Conservation (phyloP, 164 flowering plant genomes). For the Nymphaea thermarum region DNA sequence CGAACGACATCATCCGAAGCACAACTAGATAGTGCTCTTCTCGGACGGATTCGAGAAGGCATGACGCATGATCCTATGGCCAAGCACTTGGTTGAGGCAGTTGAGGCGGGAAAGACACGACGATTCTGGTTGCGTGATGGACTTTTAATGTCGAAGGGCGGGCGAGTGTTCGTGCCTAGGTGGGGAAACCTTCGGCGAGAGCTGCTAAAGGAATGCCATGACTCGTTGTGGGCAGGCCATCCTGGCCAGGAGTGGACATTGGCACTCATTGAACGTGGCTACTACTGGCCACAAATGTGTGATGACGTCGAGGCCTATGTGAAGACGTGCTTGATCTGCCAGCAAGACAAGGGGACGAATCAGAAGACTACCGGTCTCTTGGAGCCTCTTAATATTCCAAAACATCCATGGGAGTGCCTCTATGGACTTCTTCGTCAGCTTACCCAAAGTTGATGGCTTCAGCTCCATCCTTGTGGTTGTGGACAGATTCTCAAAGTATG, state of each 20-base stretch:
- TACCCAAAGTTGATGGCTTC: neutral
- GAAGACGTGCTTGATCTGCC: neutral
- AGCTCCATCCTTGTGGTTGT: neutral
- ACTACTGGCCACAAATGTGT: neutral
- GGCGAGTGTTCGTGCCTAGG: neutral
- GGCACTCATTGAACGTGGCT: neutral
- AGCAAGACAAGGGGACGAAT: neutral
- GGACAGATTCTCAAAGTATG: slow-evolving; percentile 1
- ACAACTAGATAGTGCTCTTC: neutral
- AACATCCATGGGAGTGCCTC: neutral
- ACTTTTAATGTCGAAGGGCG: neutral
- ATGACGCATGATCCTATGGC: neutral
- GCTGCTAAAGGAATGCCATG: neutral
- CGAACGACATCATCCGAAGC: neutral
- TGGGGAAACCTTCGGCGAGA: neutral
- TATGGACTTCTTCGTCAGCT: neutral
- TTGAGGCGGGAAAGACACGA: neutral
- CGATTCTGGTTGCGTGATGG: neutral
- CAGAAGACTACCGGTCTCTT: neutral
- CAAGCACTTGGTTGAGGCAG: too few species aligned
- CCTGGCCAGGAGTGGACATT: neutral
- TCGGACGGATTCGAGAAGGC: neutral
- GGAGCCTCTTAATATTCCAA: neutral
- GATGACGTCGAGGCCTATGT: neutral
- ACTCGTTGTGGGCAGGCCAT: neutral